phyloP scores from a whole-genome alignment of 371 early-diverging fungal genomes.

The Capillidium rhysosporum region DNA sequence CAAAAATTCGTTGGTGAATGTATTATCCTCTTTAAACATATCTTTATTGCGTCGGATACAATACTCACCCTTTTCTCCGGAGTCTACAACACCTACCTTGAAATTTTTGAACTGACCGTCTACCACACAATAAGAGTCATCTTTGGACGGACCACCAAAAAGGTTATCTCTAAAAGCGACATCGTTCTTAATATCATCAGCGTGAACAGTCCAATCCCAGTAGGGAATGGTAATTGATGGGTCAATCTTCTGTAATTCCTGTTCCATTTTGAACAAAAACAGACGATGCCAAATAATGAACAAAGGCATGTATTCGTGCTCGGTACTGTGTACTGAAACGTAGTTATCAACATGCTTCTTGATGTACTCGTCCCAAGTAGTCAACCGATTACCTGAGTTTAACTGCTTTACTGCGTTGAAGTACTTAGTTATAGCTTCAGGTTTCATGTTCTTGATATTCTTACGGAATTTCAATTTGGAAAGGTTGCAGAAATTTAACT shows the following conservation, averaged over 20 bases:
- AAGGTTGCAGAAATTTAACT: not conserved
- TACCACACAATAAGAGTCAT: not conserved
- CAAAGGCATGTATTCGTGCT: not conserved
- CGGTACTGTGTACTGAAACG: not conserved
- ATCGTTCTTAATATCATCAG: not conserved
- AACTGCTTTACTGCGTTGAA: not conserved
- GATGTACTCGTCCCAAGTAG: not conserved
- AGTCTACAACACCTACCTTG: not conserved
- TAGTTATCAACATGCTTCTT: not conserved
- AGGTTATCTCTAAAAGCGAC: not conserved
- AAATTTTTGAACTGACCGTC: conserved; percentile 1
- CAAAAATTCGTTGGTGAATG: not conserved
- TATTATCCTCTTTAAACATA: no score
- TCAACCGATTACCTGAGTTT: not conserved
- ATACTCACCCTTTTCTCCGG: not conserved
- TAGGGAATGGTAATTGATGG: conserved; percentile 2
- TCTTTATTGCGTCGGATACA: no score
- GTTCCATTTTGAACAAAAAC: not conserved
- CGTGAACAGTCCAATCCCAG: conserved; percentile 5
- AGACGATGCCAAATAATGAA: conserved; percentile 6
- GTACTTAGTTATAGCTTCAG: not conserved
- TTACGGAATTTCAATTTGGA: not conserved
- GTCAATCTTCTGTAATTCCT: conserved; percentile 1
- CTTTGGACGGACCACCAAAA: not conserved
- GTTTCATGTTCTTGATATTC: not conserved